Evolutionary conservation across 2,329 filamentous ascomycete species (phyloP), one percentile per base, ranked within the genome.

Genomic region (Trichoderma sp.): DNA sequence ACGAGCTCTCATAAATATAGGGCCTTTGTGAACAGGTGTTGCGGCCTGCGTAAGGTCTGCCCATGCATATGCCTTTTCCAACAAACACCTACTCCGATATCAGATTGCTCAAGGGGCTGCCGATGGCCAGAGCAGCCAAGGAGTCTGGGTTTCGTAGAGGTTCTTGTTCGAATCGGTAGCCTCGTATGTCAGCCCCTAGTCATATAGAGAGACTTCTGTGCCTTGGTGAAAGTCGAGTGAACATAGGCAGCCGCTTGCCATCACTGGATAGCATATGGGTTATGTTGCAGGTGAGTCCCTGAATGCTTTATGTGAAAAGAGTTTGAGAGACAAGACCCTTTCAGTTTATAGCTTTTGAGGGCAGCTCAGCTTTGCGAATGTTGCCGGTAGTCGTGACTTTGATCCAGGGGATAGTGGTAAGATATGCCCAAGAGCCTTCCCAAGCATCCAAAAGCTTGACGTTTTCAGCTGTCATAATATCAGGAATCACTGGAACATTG

Each of bases 341-440:
- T 73, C 73, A 79, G 71, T 74, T 78, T 56, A 80, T 75, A 8
- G 79, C 80, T 63, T 79, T 81, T 3, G 94, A 94, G 24, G 95
- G 95, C 78, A 97, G 97, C 73, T 86, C 91, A 28, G 92, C 92
- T n/a, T 89, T 83, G 77, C 90, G 88, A 74, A 90, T 86, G 14
- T 81, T 83, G 4, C 93, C 93, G 34, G 87, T 85, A 71, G 86
- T 89, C 5, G 88, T 87, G 71, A 98, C 84, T 73, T 93, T 90
- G 73, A 94, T 86, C 86, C 95, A 98, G 73, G 90, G 89, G 75
- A 98, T 80, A 9, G 88, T 91, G 39, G 90, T 89, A 74, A 98
- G 86, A 76, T 92, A 91, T 9, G 92, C 87, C 95, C 95, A 98
- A 30, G 92, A 88, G 4, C 93, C 92, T 74, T 94, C 92, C 93